Conservation (phyloP, 2,329 filamentous ascomycete genomes). For the Penicillium sclerotiorum region DNA sequence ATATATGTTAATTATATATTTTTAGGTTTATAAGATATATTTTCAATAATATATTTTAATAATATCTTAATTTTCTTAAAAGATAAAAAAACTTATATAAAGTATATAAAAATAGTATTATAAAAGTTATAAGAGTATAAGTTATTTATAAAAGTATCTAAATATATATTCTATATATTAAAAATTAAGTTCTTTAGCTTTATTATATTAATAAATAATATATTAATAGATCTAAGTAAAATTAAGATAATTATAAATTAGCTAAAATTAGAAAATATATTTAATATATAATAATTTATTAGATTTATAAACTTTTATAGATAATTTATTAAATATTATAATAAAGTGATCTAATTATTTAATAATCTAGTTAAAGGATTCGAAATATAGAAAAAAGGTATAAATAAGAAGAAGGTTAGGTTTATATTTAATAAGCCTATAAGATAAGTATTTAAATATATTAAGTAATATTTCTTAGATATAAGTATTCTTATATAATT, state of each 20-base stretch:
- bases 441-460: not conserved
- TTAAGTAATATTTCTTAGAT: not conserved
- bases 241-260: not conserved
- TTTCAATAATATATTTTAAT: not conserved
- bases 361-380: not conserved
- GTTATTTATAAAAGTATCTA: conserved; percentile 1
- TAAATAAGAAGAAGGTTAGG: not conserved
- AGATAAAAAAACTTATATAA: too few relatives aligned
- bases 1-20: not conserved
- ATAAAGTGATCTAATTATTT: not conserved
- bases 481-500: not conserved
- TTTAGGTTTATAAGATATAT: not conserved
- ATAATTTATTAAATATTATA: too few relatives aligned
- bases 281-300: not conserved
- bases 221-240: not conserved
- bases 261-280: too few relatives aligned
- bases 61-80: too few relatives aligned
- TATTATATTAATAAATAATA: not conserved
- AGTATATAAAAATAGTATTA: too few relatives aligned
- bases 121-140: conserved; percentile 1
- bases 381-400: conserved; percentile 1
- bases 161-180: conserved; percentile 1
- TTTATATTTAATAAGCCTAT: not conserved
- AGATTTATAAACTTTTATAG: too few relatives aligned
- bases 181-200: conserved; percentile 1